Evolutionary conservation across 1,139 yeast genomes (phyloP), one percentile per base, ranked within the genome.

Genomic region (Zygosaccharomyces sapae): DNA sequence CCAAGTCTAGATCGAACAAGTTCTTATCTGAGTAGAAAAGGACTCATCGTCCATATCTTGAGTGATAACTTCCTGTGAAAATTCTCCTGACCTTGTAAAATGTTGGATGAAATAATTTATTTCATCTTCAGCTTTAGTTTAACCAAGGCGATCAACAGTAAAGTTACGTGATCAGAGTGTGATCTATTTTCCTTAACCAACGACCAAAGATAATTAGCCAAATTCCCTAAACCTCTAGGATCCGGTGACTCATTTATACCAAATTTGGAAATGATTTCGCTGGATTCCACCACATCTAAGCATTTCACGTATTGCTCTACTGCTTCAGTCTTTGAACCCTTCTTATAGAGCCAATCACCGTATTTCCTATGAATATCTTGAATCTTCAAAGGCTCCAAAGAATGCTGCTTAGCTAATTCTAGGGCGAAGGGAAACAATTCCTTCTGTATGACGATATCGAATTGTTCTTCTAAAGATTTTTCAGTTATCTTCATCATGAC

Each of bases 101-200:
- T 73, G 72, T 2, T 73, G 70, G 29, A 89, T 76, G 58, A 88
- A 89, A 2, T 65, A 57, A 41, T 77, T 75, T 31, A 92, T 70
- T 47, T 82, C 82, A 1, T 74, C 77, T 1, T 72, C 73, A 56
- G 77, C 76, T 54, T 85, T 53, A 88, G 69, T 62, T 90, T 90
- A 55, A 96, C 87, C 58, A 86, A 83, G 44, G 95, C 83, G 53
- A 95, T 86, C 31, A 92, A 69, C 34, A 92, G 70, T 27, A 92
- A 68, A 0, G 97, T 89, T 2, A 89, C 76, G 63, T 92, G 97
- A 62, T 89, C 95, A 40, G 79, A 75, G 33, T 79, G 77, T 0
- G 96, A 83, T 10, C 76, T 57, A 0, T 72, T 65, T 57, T 69
- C 68, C 8, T 73, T 72, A 46, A 86, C 75, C 52, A 90, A 70